Conservation (phyloP, 2,329 filamentous ascomycete species). For the Plectosphaerella sp. region DNA sequence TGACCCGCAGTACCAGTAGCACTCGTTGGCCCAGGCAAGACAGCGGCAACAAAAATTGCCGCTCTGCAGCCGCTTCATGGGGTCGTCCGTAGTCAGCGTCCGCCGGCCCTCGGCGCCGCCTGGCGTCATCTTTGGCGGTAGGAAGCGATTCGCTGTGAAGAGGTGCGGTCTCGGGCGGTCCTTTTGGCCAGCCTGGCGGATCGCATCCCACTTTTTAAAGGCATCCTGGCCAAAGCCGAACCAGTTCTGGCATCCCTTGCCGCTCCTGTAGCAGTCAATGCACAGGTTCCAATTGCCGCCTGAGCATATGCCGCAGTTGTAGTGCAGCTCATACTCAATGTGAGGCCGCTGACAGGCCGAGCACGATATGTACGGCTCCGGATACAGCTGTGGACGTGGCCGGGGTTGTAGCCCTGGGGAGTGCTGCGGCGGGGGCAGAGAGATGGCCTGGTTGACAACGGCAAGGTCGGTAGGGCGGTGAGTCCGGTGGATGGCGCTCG, state of each 20-base stretch:
- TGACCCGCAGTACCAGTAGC: constrained; percentile 82
- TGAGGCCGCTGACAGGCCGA: constrained; percentile 63
- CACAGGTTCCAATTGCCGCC: constrained; percentile 76
- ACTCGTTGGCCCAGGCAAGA: constrained; percentile 67
- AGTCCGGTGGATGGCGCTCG: constrained; percentile 13
- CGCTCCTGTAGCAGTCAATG: constrained; percentile 70
- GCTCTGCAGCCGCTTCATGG: constrained; percentile 62
- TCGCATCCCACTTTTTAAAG: constrained; percentile 60
- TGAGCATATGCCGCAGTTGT: constrained; percentile 70
- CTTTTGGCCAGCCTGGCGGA: constrained; percentile 31
- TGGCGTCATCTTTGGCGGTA: constrained; percentile 41
- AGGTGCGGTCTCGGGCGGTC: constrained; percentile 49
- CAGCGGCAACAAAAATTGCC: constrained; percentile 85
- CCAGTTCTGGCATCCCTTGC: constrained; percentile 80
- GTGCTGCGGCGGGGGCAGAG: constrained; percentile 25
- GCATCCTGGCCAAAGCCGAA: constrained; percentile 79
- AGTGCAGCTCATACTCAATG: constrained; percentile 84
- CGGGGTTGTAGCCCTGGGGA: constrained; percentile 30
- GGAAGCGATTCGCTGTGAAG: constrained; percentile 53
- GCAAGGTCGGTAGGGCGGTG: constrained; percentile 35
- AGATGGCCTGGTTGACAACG: constrained; percentile 26
- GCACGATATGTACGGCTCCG: constrained; percentile 72
- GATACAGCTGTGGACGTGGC: constrained; percentile 46
- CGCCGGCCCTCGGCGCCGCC: constrained; percentile 51
- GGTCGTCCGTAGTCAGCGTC: constrained; percentile 63